phyloP scores from a whole-genome alignment of 208 protist species.

The Leishmania tropica region DNA sequence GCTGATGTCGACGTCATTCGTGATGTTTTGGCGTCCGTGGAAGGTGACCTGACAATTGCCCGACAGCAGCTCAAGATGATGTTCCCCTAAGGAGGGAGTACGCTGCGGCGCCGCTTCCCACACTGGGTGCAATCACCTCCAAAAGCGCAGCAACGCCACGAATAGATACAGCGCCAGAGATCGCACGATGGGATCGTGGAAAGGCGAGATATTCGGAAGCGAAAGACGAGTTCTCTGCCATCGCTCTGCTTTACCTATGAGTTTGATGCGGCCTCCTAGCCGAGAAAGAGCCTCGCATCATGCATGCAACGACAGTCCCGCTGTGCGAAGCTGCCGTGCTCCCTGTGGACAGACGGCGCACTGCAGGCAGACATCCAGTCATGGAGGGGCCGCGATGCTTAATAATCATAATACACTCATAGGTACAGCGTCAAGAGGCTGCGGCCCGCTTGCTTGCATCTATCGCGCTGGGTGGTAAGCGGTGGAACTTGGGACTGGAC shows the following conservation, averaged over 20 bases:
- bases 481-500: not conserved
- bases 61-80: constrained; percentile 60
- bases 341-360: not conserved
- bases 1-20: constrained; percentile 58
- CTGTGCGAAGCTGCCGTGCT: not conserved
- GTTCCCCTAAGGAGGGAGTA: constrained; percentile 31
- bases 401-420: not conserved
- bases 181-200: not conserved
- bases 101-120: not conserved
- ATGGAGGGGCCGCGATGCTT: not conserved
- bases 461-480: not conserved
- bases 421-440: not conserved
- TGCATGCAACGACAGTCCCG: not conserved
- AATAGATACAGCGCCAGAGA: too few relatives aligned
- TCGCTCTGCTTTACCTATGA: not conserved
- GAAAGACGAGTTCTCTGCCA: too few relatives aligned
- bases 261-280: not conserved
- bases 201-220: not conserved
- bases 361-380: too few relatives aligned
- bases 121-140: not conserved
- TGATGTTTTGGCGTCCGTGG: constrained; percentile 48
- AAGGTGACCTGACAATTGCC: constrained; percentile 44
- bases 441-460: not conserved
- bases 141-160: not conserved
- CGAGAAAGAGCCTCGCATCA: not conserved